Evolutionary conservation across 176 grass and related monocot species (phyloP), one percentile per base, ranked within the genome.

Genomic region (Musa itinerans): DNA sequence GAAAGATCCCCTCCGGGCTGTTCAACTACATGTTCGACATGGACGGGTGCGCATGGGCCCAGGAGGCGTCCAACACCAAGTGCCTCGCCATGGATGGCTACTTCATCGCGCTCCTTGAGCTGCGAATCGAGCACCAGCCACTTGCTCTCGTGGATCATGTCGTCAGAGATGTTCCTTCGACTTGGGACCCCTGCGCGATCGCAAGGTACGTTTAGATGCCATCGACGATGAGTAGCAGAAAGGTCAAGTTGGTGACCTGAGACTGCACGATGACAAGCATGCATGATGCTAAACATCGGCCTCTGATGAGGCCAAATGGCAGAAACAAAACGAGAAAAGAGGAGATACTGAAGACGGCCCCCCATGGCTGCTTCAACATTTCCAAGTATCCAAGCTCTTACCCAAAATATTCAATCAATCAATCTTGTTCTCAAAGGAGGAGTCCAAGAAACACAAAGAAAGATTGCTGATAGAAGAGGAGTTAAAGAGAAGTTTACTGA

Each of bases 91-190:
- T 93, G 34, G 90, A 98, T 74, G 94, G 94, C 72, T 91, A 86
- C 86, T 98, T 87, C 88, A 98, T 98, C 84, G 91, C 90, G 34
- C 82, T 98, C 80, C 83, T 98, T 68, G 85, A 98, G 58, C 90
- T 98, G 68, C 73, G 64, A 29, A 83, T 98, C 52, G 78, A 91
- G 63, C 81, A 80, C 68, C 79, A 52, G 1, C 84, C 86, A 21
- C 86, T 98, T 27, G 26, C 26, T 56, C 76, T 98, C 19, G 76
- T 80, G 3, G 66, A 78, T 55, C 88, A 79, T 21, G 78, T 93
- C 54, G 13, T 76, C 63, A n/a, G 63, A 0, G 86, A 81, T 20
- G 88, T 98, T 26, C 94, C 90, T 63, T 72, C 76, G 2, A 10
- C 50, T 6, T 98, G 88, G 90, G 90, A 98, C 75, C 78, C 94